phyloP scores from a whole-genome alignment of 2,329 filamentous ascomycete genomes.

The Aspergillus hiratsukae region DNA sequence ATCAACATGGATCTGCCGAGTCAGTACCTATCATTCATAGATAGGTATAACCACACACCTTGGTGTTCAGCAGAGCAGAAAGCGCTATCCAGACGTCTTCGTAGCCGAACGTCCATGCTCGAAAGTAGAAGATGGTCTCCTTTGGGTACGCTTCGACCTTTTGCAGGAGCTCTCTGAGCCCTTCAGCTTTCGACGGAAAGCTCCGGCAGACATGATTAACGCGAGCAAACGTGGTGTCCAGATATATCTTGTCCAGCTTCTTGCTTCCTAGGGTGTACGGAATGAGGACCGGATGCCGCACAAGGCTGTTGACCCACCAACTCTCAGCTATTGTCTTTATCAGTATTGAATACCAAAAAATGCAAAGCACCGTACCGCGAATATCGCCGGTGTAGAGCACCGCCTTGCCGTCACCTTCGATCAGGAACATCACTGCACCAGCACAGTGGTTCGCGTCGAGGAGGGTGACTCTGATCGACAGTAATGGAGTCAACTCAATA shows the following conservation, averaged over 20 bases:
- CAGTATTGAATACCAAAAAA: not conserved
- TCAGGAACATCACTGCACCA: conserved; percentile 87
- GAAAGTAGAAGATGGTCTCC: conserved; percentile 76
- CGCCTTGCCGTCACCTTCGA: conserved; percentile 68
- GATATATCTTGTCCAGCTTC: conserved; percentile 73
- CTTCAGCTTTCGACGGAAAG: conserved; percentile 66
- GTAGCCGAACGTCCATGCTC: conserved; percentile 89
- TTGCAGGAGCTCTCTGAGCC: conserved; percentile 66
- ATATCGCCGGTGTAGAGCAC: conserved; percentile 88
- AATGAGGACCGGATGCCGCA: conserved; percentile 66
- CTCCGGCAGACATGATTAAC: conserved; percentile 46
- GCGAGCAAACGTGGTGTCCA: conserved; percentile 76
- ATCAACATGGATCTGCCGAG: conserved; percentile 68
- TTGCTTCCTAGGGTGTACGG: conserved; percentile 67
- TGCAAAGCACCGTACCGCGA: conserved; percentile 45
- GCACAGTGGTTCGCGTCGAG: conserved; percentile 90
- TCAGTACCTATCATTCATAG: not conserved
- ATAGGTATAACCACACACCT: conserved; percentile 38
- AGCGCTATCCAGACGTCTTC: conserved; percentile 88
- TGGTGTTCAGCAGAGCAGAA: conserved; percentile 63
- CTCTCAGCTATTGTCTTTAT: conserved; percentile 54
- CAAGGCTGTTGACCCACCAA: conserved; percentile 76
- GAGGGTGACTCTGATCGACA: conserved; percentile 72
- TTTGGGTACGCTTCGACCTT: conserved; percentile 65
- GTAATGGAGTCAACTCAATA: conserved; percentile 67